Evolutionary conservation across 2,329 filamentous ascomycete species (phyloP).

Genomic region (Davidsoniella neocaledoniae): DNA sequence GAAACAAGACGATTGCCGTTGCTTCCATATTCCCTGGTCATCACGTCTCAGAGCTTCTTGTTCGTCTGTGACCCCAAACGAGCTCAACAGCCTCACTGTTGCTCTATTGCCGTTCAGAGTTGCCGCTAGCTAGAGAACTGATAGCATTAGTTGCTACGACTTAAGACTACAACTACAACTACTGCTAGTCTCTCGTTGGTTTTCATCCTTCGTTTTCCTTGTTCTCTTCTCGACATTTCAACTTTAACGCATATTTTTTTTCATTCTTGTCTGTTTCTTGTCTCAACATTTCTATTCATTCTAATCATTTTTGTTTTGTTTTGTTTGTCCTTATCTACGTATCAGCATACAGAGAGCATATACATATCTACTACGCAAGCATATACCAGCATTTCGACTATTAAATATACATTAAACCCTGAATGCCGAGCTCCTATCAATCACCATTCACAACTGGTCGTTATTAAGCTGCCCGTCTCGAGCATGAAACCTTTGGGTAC

Average conservation of each 20-base stretch:
- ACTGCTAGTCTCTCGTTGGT: background rate
- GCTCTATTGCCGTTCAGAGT: too few relatives aligned
- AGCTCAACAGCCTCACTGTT: too few relatives aligned
- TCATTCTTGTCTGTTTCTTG: background rate
- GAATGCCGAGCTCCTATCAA: background rate
- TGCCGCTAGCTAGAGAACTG: too few relatives aligned
- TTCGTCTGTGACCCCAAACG: too few relatives aligned
- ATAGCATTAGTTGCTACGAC: too few relatives aligned
- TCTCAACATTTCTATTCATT: background rate
- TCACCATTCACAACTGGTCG: background rate
- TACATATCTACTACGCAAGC: too few relatives aligned
- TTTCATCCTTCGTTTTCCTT: background rate
- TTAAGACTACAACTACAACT: background rate
- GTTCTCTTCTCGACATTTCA: background rate
- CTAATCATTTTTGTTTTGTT: background rate
- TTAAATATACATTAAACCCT: too few relatives aligned
- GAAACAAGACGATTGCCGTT: too few relatives aligned
- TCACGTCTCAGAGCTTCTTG: too few relatives aligned
- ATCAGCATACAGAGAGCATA: background rate
- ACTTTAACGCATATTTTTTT: background rate
- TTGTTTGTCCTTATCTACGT: background rate
- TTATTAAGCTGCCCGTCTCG: background rate
- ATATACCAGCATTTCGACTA: too few relatives aligned
- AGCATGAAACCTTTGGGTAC: constrained; percentile 9
- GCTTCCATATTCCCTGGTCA: too few relatives aligned